These are phyloP conservation scores for Akanthomyces muscarius DNA, from an alignment of 2,329 filamentous ascomycete genomes.

Conservation along the genomic window DNA sequence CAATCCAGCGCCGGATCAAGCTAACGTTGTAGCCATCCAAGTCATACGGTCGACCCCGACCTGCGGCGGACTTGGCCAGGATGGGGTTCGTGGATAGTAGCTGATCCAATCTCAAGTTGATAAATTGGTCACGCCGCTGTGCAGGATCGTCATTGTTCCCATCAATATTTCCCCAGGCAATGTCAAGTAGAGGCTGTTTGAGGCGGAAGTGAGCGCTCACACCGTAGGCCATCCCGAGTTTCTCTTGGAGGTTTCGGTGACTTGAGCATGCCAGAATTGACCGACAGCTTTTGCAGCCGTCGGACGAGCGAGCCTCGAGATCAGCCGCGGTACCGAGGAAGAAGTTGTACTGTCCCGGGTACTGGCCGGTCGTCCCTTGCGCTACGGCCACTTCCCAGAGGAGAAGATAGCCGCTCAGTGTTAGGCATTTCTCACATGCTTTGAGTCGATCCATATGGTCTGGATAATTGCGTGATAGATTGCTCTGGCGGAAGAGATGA, in stretches of 20 bases:
- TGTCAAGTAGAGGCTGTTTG: slow-evolving; percentile 8
- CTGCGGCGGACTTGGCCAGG: background rate
- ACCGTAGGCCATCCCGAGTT: slow-evolving; percentile 1
- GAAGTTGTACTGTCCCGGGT: slow-evolving; percentile 5
- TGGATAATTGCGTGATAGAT: too few species aligned
- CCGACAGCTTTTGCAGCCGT: slow-evolving; percentile 9
- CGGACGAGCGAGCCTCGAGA: background rate
- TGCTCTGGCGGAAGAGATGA: background rate
- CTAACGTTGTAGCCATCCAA: slow-evolving; percentile 1
- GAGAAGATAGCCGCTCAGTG: slow-evolving; percentile 1
- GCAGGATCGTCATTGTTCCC: slow-evolving; percentile 4
- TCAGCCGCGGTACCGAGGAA: slow-evolving; percentile 10
- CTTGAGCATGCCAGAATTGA: background rate
- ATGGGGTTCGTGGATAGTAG: slow-evolving; percentile 13
- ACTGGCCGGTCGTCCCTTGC: background rate
- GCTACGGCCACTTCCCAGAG: slow-evolving; percentile 7
- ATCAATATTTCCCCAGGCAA: slow-evolving; percentile 5
- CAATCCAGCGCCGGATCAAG: slow-evolving; percentile 14
- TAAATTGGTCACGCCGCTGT: background rate
- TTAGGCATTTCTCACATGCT: background rate
- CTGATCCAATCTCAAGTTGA: background rate
- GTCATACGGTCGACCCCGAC: slow-evolving; percentile 14
- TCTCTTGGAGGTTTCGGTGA: background rate
- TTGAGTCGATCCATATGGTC: background rate
- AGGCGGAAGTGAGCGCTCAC: slow-evolving; percentile 11